Percentiles rank a stretch among this genome's conserved stretches.
These are phyloP conservation scores for Hymenotorrendiella dingleyae DNA, from an alignment of 2,329 filamentous ascomycete species.

Conservation along the genomic window DNA sequence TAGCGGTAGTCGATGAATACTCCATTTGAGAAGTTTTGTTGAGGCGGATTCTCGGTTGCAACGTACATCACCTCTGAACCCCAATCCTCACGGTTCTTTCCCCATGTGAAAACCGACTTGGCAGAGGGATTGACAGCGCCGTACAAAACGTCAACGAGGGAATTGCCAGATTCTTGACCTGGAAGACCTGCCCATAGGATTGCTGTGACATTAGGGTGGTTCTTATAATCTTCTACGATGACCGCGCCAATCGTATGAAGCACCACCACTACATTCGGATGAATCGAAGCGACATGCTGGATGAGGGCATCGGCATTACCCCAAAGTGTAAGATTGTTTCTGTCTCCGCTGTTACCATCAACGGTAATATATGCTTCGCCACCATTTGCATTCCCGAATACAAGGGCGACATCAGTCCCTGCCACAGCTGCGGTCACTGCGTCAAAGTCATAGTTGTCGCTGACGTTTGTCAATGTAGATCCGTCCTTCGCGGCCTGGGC, in stretches of 20 bases:
- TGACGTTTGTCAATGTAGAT: constrained; percentile 57
- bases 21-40: constrained; percentile 70
- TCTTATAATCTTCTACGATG: constrained; percentile 66
- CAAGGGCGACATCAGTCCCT: constrained; percentile 64
- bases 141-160: constrained; percentile 75
- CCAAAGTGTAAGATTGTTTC: constrained; percentile 91
- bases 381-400: constrained; percentile 81
- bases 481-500: constrained; percentile 55
- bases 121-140: constrained; percentile 71
- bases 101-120: constrained; percentile 77
- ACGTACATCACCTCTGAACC: constrained; percentile 40
- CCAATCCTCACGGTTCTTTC: constrained; percentile 37
- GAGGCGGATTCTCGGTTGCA: constrained; percentile 46
- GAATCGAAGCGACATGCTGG: constrained; percentile 67
- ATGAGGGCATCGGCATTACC: constrained; percentile 74
- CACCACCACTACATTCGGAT: constrained; percentile 85
- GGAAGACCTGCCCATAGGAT: constrained; percentile 81
- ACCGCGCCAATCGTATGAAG: constrained; percentile 83
- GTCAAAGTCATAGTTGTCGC: constrained; percentile 49
- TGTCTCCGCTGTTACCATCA: constrained; percentile 78
- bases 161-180: constrained; percentile 77
- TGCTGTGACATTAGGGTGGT: constrained; percentile 74
- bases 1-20: constrained; percentile 76
- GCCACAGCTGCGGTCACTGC: constrained; percentile 59
- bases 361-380: constrained; percentile 83